Evolutionary conservation across 768 basidiomycete genomes (phyloP).

Genomic region (Tylopilus rubrobrunneus): DNA sequence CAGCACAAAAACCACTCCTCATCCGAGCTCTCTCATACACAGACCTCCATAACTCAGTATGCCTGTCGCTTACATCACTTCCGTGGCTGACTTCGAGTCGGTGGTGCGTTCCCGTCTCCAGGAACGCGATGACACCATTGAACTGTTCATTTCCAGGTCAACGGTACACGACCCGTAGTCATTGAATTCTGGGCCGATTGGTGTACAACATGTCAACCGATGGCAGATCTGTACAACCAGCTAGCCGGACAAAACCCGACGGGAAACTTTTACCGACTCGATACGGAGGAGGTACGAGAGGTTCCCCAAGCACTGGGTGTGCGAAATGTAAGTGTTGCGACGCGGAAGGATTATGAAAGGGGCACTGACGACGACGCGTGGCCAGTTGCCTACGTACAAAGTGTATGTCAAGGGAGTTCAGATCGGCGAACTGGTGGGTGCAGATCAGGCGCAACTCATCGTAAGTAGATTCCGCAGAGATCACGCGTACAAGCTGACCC

Average conservation of each 20-base stretch:
- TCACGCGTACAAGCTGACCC: slow-evolving; percentile 17
- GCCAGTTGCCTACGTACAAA: slow-evolving; percentile 29
- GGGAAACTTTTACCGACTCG: slow-evolving; percentile 30
- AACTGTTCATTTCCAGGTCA: slow-evolving; percentile 17
- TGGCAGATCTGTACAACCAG: slow-evolving; percentile 21
- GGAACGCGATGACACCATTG: slow-evolving; percentile 3
- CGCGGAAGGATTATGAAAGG: slow-evolving; percentile 12
- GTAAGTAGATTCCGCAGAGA: slow-evolving; percentile 13
- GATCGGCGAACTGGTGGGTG: slow-evolving; percentile 29
- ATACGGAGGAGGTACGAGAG: slow-evolving; percentile 27
- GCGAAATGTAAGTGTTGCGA: slow-evolving; percentile 17
- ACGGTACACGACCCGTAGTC: slow-evolving; percentile 20
- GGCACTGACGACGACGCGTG: slow-evolving; percentile 7
- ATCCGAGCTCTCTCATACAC: slow-evolving; percentile 10
- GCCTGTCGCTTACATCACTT: slow-evolving; percentile 24
- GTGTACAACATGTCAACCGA: slow-evolving; percentile 23
- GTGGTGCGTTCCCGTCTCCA: slow-evolving; percentile 14
- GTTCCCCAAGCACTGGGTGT: slow-evolving; percentile 22
- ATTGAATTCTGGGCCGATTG: slow-evolving; percentile 33
- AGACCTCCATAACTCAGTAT: slow-evolving; percentile 15
- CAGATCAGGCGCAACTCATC: slow-evolving; percentile 21
- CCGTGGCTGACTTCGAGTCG: slow-evolving; percentile 24
- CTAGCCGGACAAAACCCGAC: slow-evolving; percentile 26
- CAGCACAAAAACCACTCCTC: slow-evolving; percentile 14
- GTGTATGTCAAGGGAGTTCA: slow-evolving; percentile 30